Percentiles rank a stretch among this genome's conserved stretches.
phyloP scores from a whole-genome alignment of 352 stramenopile genomes.

The Elongisporangium prolatum region DNA sequence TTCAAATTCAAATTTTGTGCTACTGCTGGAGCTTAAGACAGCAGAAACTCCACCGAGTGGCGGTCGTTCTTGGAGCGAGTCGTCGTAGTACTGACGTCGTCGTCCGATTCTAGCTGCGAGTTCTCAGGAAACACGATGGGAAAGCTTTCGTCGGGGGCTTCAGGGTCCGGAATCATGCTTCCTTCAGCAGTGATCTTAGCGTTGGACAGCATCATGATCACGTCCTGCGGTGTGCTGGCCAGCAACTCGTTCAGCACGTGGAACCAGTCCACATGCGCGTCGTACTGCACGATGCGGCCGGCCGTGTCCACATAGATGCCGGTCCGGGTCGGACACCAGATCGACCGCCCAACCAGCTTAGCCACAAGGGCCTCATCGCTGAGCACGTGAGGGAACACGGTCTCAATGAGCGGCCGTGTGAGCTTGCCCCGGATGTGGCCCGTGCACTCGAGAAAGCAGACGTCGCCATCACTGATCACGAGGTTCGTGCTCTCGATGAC shows the following conservation, averaged over 20 bases:
- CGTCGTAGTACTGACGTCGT: neutral
- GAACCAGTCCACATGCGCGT: slow-evolving; percentile 32
- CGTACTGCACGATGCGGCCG: slow-evolving; percentile 21
- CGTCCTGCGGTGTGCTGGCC: slow-evolving; percentile 10
- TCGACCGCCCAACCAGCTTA: slow-evolving; percentile 11
- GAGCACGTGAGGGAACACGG: slow-evolving; percentile 21
- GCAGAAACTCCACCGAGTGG: neutral
- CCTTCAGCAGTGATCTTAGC: slow-evolving; percentile 20
- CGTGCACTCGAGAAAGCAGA: slow-evolving; percentile 23
- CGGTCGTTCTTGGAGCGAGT: neutral
- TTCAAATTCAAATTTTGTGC: neutral
- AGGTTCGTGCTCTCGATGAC: slow-evolving; percentile 11
- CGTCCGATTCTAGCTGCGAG: neutral
- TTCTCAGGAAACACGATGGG: neutral
- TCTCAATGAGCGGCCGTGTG: slow-evolving; percentile 19
- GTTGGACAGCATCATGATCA: slow-evolving; percentile 15
- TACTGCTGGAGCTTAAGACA: neutral
- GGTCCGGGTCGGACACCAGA: slow-evolving; percentile 26
- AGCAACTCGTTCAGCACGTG: slow-evolving; percentile 20
- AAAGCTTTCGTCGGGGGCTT: neutral
- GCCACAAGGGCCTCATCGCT: slow-evolving; percentile 19
- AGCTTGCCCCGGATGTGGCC: slow-evolving; percentile 21
- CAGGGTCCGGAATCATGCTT: slow-evolving; percentile 15
- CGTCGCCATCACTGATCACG: slow-evolving; percentile 8
- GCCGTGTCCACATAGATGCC: slow-evolving; percentile 23